Evolutionary conservation across 495 filamentous ascomycete genomes (phyloP).

Genomic region (Copromyces sp.): DNA sequence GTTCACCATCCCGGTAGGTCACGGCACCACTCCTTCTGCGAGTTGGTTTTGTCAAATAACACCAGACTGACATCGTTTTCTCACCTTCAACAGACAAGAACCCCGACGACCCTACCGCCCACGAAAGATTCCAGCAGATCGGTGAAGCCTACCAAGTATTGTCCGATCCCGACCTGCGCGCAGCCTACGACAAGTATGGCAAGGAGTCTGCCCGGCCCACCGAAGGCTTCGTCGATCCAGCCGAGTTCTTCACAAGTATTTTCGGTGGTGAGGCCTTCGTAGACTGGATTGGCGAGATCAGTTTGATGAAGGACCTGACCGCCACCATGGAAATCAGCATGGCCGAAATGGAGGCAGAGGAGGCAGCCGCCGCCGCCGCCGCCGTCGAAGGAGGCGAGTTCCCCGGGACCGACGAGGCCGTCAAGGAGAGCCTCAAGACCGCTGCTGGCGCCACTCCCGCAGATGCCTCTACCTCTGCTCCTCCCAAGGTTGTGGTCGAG

Average conservation of each 20-base stretch:
- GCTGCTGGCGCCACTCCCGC: constrained; percentile 14
- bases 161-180: constrained; percentile 73
- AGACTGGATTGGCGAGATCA: constrained; percentile 86
- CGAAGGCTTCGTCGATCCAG: constrained; percentile 89
- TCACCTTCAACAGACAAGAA: constrained; percentile 68
- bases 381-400: constrained; percentile 32
- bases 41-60: neutral
- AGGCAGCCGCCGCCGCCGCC: constrained; percentile 27
- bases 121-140: constrained; percentile 86
- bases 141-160: constrained; percentile 98
- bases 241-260: constrained; percentile 98
- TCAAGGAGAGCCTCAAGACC: constrained; percentile 38
- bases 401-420: constrained; percentile 36
- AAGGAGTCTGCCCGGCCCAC: constrained; percentile 83
- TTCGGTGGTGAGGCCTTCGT: constrained; percentile 95
- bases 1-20: constrained; percentile 49
- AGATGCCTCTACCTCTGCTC: constrained; percentile 17
- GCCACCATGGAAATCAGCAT: constrained; percentile 86
- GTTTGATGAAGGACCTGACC: constrained; percentile 82
- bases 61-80: constrained; percentile 3
- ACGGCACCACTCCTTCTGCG: constrained; percentile 2
- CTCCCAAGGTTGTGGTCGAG: constrained; percentile 34
- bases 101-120: constrained; percentile 88
- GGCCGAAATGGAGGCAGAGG: constrained; percentile 57
- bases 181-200: constrained; percentile 90